Conservation (phyloP, 345 rosid species). For the Salix caprea region DNA sequence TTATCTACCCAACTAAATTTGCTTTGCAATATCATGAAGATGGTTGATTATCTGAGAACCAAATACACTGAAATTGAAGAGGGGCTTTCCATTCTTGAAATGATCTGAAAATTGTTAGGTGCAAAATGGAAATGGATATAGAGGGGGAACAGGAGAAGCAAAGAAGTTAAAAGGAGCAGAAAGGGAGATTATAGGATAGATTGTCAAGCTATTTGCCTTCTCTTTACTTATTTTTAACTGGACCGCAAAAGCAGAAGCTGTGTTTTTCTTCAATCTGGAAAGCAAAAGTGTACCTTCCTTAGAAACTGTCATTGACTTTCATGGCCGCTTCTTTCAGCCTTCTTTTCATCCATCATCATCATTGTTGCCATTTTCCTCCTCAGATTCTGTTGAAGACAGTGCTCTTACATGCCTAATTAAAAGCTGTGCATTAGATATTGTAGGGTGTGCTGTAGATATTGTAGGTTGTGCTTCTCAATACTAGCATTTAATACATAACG, state of each 20-base stretch:
- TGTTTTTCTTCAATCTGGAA: background rate
- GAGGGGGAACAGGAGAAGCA: no score
- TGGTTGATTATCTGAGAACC: background rate
- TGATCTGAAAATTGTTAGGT: background rate
- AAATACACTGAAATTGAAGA: background rate
- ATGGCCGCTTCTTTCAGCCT: background rate
- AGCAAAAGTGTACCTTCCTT: background rate
- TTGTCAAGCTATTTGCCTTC: background rate
- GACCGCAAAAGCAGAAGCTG: background rate
- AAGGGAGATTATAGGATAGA: no score
- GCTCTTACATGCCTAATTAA: no score
- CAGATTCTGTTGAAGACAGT: no score
- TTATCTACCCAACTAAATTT: background rate
- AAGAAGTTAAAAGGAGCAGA: no score
- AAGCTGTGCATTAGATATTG: no score
- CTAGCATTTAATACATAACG: no score
- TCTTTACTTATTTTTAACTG: background rate
- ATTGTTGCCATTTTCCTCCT: constrained; percentile 8
- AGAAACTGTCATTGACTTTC: background rate
- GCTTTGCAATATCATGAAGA: background rate
- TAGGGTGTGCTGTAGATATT: no score
- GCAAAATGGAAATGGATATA: no score
- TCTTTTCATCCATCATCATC: background rate
- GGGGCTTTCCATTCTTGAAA: background rate
- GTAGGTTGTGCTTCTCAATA: no score